Evolutionary conservation across 768 basidiomycete genomes (phyloP).

Genomic region (Tricholomella constricta): DNA sequence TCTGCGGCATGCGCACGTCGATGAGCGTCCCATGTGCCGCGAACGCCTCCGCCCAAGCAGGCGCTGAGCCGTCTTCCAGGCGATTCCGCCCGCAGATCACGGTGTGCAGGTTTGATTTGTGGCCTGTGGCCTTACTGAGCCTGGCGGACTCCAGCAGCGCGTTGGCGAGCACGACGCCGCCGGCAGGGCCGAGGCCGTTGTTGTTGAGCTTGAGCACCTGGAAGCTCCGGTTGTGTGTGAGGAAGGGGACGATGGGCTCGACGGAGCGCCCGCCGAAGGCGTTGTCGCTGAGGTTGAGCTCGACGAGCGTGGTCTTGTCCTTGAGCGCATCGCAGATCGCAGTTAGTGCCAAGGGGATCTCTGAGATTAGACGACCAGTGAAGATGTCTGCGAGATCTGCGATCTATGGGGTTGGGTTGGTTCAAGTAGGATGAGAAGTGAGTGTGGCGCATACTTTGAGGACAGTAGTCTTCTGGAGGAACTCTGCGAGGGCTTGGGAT

Average conservation of each 20-base stretch:
- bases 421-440: neutral
- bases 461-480: constrained; percentile 63
- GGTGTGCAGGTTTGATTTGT: constrained; percentile 69
- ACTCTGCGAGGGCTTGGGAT: constrained; percentile 78
- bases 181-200: constrained; percentile 92
- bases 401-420: constrained; percentile 49
- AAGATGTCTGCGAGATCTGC: constrained; percentile 98
- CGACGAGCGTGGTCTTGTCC: constrained; percentile 76
- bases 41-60: constrained; percentile 86
- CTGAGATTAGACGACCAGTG: constrained; percentile 92
- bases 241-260: constrained; percentile 90
- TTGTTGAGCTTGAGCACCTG: constrained; percentile 90
- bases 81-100: constrained; percentile 95
- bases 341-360: constrained; percentile 89
- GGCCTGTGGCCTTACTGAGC: constrained; percentile 64
- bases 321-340: constrained; percentile 88
- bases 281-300: constrained; percentile 93
- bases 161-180: constrained; percentile 81
- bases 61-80: constrained; percentile 88
- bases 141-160: constrained; percentile 80
- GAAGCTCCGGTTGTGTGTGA: constrained; percentile 79
- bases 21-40: constrained; percentile 77
- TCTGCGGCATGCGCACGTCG: constrained; percentile 95
- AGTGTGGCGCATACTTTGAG: constrained; percentile 61
- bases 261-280: constrained; percentile 96